Percentiles rank a stretch among this genome's conserved stretches.
phyloP scores from a whole-genome alignment of 352 stramenopile species.

The Globisporangium parvum region DNA sequence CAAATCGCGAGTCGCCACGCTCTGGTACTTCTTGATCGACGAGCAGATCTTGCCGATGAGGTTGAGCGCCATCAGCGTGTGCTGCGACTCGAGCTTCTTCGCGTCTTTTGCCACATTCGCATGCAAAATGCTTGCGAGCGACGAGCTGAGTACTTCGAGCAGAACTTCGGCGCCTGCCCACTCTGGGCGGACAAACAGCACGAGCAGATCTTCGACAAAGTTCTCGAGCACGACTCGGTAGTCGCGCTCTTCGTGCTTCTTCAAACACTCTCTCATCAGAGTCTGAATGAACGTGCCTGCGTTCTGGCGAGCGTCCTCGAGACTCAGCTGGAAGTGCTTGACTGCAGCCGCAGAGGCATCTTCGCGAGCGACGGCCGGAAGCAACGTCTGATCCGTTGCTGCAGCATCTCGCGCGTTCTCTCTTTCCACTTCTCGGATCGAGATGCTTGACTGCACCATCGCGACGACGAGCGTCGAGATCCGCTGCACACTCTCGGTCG shows the following conservation, averaged over 20 bases:
- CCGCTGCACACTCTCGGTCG: constrained; percentile 48
- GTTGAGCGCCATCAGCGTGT: constrained; percentile 57
- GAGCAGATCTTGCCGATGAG: constrained; percentile 76
- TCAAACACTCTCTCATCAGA: constrained; percentile 71
- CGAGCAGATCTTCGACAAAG: constrained; percentile 78
- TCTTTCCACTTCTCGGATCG: constrained; percentile 12
- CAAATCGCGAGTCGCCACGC: constrained; percentile 18
- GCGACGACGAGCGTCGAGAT: constrained; percentile 61
- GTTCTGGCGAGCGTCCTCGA: constrained; percentile 32
- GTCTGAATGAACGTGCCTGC: constrained; percentile 36
- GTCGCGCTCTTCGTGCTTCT: constrained; percentile 76
- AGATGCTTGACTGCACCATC: constrained; percentile 47
- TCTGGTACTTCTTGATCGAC: constrained; percentile 60
- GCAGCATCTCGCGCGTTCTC: constrained; percentile 1
- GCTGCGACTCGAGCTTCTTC: constrained; percentile 65
- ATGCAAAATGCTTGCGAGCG: constrained; percentile 57
- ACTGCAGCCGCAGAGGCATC: constrained; percentile 14
- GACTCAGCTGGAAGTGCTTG: constrained; percentile 11
- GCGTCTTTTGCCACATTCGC: constrained; percentile 45
- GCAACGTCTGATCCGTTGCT: constrained; percentile 12
- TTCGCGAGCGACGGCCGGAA: constrained; percentile 17
- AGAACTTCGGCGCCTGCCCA: constrained; percentile 70
- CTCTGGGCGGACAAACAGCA: constrained; percentile 76
- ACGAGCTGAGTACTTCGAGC: constrained; percentile 62
- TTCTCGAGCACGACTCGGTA: constrained; percentile 74